phyloP scores from a whole-genome alignment of 2,329 filamentous ascomycete genomes.

The Cytospora chrysosperma region DNA sequence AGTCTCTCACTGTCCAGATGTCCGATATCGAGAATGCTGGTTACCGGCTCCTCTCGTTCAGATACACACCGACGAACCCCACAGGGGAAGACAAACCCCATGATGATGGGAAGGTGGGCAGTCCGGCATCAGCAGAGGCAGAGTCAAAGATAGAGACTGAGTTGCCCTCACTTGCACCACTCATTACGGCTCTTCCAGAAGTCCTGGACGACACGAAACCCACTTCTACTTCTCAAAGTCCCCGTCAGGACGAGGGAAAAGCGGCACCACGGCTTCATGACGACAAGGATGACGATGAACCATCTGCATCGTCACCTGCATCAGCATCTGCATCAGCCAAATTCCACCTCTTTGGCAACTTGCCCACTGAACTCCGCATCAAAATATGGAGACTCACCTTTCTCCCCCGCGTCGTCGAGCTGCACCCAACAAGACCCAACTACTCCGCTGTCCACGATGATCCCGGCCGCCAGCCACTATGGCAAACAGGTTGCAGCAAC shows the following conservation, averaged over 20 bases:
- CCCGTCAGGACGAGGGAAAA: neutral
- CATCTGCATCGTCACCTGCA: neutral
- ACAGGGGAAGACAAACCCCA: neutral
- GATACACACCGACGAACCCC: slow-evolving; percentile 6
- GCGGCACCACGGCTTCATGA: neutral
- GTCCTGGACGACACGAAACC: neutral
- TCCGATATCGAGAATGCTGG: slow-evolving; percentile 12
- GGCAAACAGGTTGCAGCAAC: slow-evolving; percentile 36
- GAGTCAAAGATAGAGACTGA: neutral
- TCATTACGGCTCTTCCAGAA: slow-evolving; percentile 5
- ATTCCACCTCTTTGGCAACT: slow-evolving; percentile 33
- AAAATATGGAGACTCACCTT: slow-evolving; percentile 37
- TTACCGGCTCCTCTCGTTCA: slow-evolving; percentile 21
- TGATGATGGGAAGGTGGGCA: neutral
- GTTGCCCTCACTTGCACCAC: slow-evolving; percentile 14
- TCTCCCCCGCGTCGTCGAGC: slow-evolving; percentile 34
- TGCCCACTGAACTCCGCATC: slow-evolving; percentile 38
- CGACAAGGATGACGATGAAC: neutral
- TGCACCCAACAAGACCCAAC: slow-evolving; percentile 34
- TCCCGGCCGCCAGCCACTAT: slow-evolving; percentile 26
- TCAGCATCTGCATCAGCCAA: neutral
- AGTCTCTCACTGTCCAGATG: neutral
- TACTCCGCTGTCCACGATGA: slow-evolving; percentile 30
- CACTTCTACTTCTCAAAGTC: too few relatives aligned
- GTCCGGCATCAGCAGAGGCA: neutral